Evolutionary conservation across 768 basidiomycete genomes (phyloP).

Genomic region (Panaeolus papilionaceus): DNA sequence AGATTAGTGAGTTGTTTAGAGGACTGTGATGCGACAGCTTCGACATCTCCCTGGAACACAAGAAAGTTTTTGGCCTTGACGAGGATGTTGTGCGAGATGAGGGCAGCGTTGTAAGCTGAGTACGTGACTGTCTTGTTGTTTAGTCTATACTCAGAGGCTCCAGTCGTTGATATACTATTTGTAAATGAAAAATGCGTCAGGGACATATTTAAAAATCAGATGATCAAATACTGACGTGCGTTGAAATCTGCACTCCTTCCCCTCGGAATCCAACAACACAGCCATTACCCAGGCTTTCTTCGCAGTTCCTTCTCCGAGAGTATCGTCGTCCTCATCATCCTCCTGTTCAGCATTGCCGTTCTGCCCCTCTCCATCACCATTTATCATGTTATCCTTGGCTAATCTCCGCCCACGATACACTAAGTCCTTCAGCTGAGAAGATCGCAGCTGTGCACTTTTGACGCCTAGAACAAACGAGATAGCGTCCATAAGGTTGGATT

Average conservation of each 20-base stretch:
- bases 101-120: constrained; percentile 85
- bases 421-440: constrained; percentile 92
- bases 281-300: constrained; percentile 97
- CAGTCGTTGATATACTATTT: constrained; percentile 82
- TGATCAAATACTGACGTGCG: constrained; percentile 72
- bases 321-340: constrained; percentile 46
- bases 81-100: constrained; percentile 90
- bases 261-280: constrained; percentile 77
- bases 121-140: constrained; percentile 86
- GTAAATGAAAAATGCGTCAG: constrained; percentile 15
- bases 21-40: constrained; percentile 95
- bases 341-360: constrained; percentile 60
- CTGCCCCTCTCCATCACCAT: constrained; percentile 50
- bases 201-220: background rate
- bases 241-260: constrained; percentile 90
- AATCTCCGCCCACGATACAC: constrained; percentile 90
- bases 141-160: constrained; percentile 90
- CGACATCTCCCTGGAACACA: constrained; percentile 99
- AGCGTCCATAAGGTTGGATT: constrained; percentile 99
- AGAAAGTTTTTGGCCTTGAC: constrained; percentile 99
- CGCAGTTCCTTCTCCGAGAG: constrained; percentile 81
- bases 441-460: constrained; percentile 90
- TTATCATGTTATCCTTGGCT: constrained; percentile 52
- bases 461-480: constrained; percentile 99
- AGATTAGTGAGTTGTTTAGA: constrained; percentile 88